Percentiles rank a stretch among this genome's conserved stretches.
phyloP scores from a whole-genome alignment of 345 rosid species.

The Draba incana region DNA sequence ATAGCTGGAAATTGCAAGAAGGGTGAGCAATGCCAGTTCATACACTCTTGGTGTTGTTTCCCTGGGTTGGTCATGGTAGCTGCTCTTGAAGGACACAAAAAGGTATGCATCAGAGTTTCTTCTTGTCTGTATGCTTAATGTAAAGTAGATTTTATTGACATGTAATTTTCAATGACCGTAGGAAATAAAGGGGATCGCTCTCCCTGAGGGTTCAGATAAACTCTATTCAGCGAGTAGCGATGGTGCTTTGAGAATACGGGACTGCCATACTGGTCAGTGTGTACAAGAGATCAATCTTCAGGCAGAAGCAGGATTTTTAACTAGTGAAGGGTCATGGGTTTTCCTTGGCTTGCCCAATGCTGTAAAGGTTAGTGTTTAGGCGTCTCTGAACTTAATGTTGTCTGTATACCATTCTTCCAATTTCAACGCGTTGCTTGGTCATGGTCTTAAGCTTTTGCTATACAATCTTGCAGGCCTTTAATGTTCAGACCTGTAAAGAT shows the following conservation, averaged over 20 bases:
- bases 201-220: slow-evolving; percentile 56
- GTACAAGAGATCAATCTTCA: slow-evolving; percentile 40
- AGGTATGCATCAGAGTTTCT: slow-evolving; percentile 13
- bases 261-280: slow-evolving; percentile 58
- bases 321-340: slow-evolving; percentile 62
- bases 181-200: slow-evolving; percentile 55
- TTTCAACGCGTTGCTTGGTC: background rate
- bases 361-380: slow-evolving; percentile 48
- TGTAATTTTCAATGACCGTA: background rate
- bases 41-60: slow-evolving; percentile 40
- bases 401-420: no score
- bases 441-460: slow-evolving; percentile 12
- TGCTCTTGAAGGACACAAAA: slow-evolving; percentile 43
- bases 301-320: slow-evolving; percentile 54
- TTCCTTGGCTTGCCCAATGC: slow-evolving; percentile 59
- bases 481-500: slow-evolving; percentile 45
- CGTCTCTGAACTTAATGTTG: background rate
- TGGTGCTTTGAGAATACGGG: slow-evolving; percentile 54
- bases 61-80: slow-evolving; percentile 38
- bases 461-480: slow-evolving; percentile 52
- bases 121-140: background rate
- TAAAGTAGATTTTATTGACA: background rate
- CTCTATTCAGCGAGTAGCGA: slow-evolving; percentile 61
- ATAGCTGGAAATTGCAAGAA: slow-evolving; percentile 38
- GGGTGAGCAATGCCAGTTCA: slow-evolving; percentile 40